A percentile compares a stretch with the other conserved stretches of the same genome.
phyloP scores from a whole-genome alignment of 148 eudicot species.

The Salicornia ramosissima region DNA sequence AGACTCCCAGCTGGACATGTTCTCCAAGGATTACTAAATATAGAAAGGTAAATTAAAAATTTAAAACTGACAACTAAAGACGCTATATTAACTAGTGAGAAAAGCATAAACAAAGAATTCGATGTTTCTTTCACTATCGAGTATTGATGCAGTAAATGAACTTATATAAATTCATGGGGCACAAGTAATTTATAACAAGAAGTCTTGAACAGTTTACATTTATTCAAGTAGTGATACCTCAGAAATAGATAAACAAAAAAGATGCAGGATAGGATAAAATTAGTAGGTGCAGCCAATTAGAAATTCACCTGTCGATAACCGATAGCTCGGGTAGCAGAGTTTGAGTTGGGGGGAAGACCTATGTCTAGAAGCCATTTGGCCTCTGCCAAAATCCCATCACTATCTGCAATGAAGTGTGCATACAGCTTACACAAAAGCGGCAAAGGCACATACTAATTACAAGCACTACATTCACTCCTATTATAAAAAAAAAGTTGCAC shows the following conservation, averaged over 20 bases:
- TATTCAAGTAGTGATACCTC: no score
- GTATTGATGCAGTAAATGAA: neutral
- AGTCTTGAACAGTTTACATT: no score
- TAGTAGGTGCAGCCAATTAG: neutral
- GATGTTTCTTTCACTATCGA: neutral
- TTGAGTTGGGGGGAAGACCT: slow-evolving; percentile 89
- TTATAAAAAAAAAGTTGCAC: neutral
- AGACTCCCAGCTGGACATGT: neutral
- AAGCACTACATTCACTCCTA: neutral
- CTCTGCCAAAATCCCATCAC: slow-evolving; percentile 74
- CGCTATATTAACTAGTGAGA: neutral
- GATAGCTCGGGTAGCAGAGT: slow-evolving; percentile 94
- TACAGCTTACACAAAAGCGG: neutral
- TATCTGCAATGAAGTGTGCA: slow-evolving; percentile 35
- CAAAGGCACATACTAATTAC: neutral
- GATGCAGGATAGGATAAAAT: neutral
- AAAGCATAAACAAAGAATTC: neutral
- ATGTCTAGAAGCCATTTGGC: slow-evolving; percentile 90
- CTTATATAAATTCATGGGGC: neutral
- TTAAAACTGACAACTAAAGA: neutral
- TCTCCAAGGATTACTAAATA: neutral
- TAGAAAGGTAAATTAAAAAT: neutral
- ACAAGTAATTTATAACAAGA: neutral
- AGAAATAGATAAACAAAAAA: neutral
- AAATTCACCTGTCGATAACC: slow-evolving; percentile 82